A percentile compares a stretch with the other conserved stretches of the same genome.
Conservation (phyloP, 805 yeast genomes). For the Yamadazyma kitorensis region DNA sequence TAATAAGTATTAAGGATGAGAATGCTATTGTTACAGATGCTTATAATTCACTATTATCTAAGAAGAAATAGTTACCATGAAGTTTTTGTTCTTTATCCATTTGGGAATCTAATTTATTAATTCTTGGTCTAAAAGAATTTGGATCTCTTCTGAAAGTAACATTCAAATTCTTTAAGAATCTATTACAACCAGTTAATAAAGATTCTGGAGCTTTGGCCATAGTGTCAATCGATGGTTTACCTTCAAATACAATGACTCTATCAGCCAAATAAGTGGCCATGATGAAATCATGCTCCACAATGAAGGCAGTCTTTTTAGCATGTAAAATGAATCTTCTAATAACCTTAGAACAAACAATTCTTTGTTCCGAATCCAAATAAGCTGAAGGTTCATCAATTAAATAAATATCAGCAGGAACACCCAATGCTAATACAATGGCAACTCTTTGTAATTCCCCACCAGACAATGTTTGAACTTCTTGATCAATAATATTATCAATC, state of each 20-base stretch:
- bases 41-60: constrained; percentile 59
- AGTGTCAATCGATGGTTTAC: constrained; percentile 84
- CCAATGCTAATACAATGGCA: constrained; percentile 92
- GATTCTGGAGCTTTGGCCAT: constrained; percentile 88
- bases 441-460: constrained; percentile 99
- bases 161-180: constrained; percentile 92
- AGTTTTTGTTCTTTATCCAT: constrained; percentile 98
- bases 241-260: constrained; percentile 97
- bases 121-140: constrained; percentile 96
- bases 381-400: constrained; percentile 99
- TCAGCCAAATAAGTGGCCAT: constrained; percentile 99
- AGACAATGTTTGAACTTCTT: constrained; percentile 94
- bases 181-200: constrained; percentile 93
- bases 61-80: constrained; percentile 92
- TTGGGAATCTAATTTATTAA: constrained; percentile 95
- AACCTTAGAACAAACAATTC: constrained; percentile 98
- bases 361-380: constrained; percentile 98
- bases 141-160: constrained; percentile 99
- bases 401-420: constrained; percentile 93
- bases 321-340: constrained; percentile 95
- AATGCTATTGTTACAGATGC: constrained; percentile 1
- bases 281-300: constrained; percentile 99
- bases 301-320: constrained; percentile 97
- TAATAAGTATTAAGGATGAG: too few relatives aligned
- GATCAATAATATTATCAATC: constrained; percentile 93